phyloP scores from a whole-genome alignment of 106 monocot genomes.

The Gastrodia elata region DNA sequence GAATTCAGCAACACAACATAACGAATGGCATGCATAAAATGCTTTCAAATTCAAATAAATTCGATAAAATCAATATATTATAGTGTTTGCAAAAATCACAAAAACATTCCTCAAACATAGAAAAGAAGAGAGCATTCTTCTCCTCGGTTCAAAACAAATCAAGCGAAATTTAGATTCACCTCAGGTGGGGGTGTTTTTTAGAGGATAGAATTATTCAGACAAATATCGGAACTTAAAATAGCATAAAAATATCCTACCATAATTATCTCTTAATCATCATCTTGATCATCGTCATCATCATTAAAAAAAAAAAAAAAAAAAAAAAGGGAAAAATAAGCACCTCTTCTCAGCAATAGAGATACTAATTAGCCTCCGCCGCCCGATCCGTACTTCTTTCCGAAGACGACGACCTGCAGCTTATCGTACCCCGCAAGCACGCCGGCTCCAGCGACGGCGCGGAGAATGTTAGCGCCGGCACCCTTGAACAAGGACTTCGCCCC shows the following conservation, averaged over 20 bases:
- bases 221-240: neutral
- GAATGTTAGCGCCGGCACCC: conserved; percentile 16
- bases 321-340: too few species aligned
- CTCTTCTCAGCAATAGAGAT: neutral
- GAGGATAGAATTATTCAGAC: neutral
- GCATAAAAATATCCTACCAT: neutral
- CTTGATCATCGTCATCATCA: conserved; percentile 15
- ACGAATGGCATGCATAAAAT: too few species aligned
- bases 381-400: conserved; percentile 19
- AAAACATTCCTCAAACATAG: neutral
- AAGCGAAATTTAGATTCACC: too few species aligned
- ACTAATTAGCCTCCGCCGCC: conserved; percentile 7
- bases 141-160: conserved; percentile 1
- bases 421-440: conserved; percentile 18
- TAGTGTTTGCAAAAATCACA: neutral
- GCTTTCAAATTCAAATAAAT: too few species aligned
- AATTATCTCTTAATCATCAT: conserved; percentile 9
- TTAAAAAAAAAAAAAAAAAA: too few species aligned
- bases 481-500: conserved; percentile 16
- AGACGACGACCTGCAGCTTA: conserved; percentile 14
- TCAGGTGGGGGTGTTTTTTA: neutral
- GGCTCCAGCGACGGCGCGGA: conserved; percentile 13
- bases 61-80: too few species aligned
- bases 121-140: neutral
- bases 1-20: too few species aligned